These are phyloP conservation scores for Choiromyces venosus DNA, from an alignment of 495 filamentous ascomycete species.

Conservation along the genomic window DNA sequence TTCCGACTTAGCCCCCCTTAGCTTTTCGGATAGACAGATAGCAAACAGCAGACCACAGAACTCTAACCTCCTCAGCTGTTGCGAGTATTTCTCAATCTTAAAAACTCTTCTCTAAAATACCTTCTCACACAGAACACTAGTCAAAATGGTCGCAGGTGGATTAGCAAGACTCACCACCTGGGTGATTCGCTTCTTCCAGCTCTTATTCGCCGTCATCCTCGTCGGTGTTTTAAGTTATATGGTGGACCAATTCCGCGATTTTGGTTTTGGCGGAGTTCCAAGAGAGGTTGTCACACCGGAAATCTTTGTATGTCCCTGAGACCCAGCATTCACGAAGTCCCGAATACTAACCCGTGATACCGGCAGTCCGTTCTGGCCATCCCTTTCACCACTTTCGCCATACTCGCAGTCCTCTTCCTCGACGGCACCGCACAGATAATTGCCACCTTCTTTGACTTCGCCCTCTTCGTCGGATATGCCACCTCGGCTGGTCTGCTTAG, in stretches of 20 bases:
- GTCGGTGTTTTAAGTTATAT: constrained; percentile 32
- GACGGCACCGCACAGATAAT: constrained; percentile 20
- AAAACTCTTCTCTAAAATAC: not conserved
- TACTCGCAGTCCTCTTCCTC: constrained; percentile 29
- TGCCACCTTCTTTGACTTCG: constrained; percentile 31
- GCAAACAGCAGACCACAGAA: not conserved
- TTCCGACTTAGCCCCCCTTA: not conserved
- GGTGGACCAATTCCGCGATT: constrained; percentile 33
- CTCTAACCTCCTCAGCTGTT: not conserved
- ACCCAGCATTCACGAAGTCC: not conserved
- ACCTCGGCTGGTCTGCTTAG: constrained; percentile 21
- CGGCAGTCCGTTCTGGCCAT: constrained; percentile 28
- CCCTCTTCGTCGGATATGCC: constrained; percentile 34
- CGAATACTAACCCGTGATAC: not conserved
- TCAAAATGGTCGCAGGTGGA: constrained; percentile 13
- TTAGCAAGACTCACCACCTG: constrained; percentile 14
- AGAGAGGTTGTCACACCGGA: constrained; percentile 26
- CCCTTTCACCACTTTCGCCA: constrained; percentile 27
- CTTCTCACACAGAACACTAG: not conserved
- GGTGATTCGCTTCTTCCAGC: constrained; percentile 34
- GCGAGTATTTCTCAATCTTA: not conserved
- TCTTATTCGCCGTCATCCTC: constrained; percentile 31
- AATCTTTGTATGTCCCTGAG: constrained; percentile 17
- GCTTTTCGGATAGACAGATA: not conserved
- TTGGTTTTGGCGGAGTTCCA: constrained; percentile 2